A percentile compares a stretch with the other conserved stretches of the same genome.
These are phyloP conservation scores for Aphanomyces cochlioides DNA, from an alignment of 352 stramenopile species.

Conservation along the genomic window DNA sequence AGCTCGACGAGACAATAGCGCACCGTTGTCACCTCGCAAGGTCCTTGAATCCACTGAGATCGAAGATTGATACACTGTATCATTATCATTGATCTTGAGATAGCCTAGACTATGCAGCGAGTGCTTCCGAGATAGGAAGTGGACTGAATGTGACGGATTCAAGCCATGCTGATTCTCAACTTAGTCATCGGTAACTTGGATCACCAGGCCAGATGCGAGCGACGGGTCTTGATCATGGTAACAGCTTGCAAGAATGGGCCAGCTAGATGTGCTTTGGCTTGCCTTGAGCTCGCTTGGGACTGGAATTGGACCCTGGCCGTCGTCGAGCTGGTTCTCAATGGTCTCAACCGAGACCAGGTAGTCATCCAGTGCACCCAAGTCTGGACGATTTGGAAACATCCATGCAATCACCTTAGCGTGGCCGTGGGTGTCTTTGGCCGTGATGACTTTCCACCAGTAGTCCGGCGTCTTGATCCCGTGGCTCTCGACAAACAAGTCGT, in stretches of 20 bases:
- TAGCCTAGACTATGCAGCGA: no score
- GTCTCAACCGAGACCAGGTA: constrained; percentile 15
- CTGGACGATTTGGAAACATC: constrained; percentile 5
- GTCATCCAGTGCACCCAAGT: constrained; percentile 14
- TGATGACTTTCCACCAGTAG: constrained; percentile 24
- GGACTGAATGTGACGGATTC: background rate
- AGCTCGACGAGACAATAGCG: no score
- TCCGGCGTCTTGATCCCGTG: constrained; percentile 21
- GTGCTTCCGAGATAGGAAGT: no score
- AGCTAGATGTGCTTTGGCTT: background rate
- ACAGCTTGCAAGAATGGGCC: background rate
- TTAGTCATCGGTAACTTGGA: background rate
- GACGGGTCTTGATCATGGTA: background rate
- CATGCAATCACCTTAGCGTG: background rate
- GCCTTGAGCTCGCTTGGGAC: constrained; percentile 16
- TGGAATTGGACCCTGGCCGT: constrained; percentile 14
- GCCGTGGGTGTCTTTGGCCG: background rate
- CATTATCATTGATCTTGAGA: no score
- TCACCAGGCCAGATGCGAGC: no score
- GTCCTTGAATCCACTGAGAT: no score
- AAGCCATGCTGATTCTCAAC: background rate
- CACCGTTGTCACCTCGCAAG: no score
- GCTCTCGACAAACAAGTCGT: constrained; percentile 11
- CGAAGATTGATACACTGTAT: no score
- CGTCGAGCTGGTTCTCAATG: constrained; percentile 25